These are phyloP conservation scores for Aspergillus niger DNA, from an alignment of 2,329 filamentous ascomycete species.

Conservation along the genomic window DNA sequence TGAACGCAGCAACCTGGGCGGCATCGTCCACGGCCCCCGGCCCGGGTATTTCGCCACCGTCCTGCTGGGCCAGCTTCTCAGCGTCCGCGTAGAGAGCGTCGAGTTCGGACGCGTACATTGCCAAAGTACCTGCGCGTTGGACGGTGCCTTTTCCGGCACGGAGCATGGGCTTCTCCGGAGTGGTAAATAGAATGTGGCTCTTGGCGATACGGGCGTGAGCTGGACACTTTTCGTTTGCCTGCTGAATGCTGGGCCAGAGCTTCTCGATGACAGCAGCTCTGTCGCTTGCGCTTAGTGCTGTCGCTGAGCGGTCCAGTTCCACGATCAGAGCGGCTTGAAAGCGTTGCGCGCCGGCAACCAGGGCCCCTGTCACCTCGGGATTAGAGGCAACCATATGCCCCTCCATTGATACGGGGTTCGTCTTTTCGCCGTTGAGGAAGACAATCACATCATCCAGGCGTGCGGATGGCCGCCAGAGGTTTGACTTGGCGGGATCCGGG, in stretches of 20 bases:
- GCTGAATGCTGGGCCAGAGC: background rate
- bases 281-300: background rate
- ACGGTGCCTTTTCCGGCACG: constrained; percentile 7
- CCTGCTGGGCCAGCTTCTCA: background rate
- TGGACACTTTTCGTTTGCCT: constrained; percentile 4
- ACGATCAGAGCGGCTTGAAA: background rate
- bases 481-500: constrained; percentile 18
- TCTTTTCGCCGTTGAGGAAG: constrained; percentile 30
- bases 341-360: constrained; percentile 25
- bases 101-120: background rate
- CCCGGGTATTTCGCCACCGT: background rate
- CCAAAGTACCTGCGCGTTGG: background rate
- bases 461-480: constrained; percentile 20
- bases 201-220: constrained; percentile 4
- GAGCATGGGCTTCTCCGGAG: background rate
- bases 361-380: constrained; percentile 13
- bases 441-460: constrained; percentile 29
- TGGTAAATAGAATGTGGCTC: background rate
- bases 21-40: constrained; percentile 19
- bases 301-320: too few relatives aligned
- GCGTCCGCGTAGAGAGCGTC: constrained; percentile 4
- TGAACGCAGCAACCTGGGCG: constrained; percentile 10
- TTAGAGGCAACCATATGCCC: constrained; percentile 20
- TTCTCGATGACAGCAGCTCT: background rate
- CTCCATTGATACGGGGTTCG: constrained; percentile 27